phyloP scores from a whole-genome alignment of 1,284 basidiomycete genomes.

The Trichosporon sp. region DNA sequence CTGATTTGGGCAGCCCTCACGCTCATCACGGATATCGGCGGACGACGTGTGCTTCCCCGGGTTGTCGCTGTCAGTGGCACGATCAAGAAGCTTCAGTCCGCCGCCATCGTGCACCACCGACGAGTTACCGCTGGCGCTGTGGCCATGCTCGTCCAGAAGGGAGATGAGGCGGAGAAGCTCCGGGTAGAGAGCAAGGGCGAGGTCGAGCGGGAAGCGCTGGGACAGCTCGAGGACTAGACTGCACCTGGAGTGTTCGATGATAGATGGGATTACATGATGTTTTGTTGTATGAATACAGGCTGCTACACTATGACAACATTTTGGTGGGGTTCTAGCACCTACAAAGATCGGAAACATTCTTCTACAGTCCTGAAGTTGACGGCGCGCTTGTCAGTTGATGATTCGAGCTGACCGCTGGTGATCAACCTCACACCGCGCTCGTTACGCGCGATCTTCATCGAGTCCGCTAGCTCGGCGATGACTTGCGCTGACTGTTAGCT shows the following conservation, averaged over 20 bases:
- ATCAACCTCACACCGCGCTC: conserved; percentile 14
- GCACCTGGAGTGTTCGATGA: neutral
- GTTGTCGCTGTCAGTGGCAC: conserved; percentile 43
- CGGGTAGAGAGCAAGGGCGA: conserved; percentile 9
- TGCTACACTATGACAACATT: neutral
- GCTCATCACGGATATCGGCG: conserved; percentile 23
- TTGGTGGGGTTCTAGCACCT: neutral
- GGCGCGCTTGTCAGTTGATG: conserved; percentile 5
- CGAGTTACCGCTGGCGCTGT: conserved; percentile 24
- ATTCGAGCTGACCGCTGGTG: conserved; percentile 3
- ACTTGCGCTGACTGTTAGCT: conserved; percentile 6
- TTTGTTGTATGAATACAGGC: conserved; percentile 17
- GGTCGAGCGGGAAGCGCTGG: conserved; percentile 13
- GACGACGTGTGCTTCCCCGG: conserved; percentile 28
- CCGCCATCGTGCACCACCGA: conserved; percentile 40
- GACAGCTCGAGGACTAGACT: conserved; percentile 12
- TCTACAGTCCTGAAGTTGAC: conserved; percentile 9
- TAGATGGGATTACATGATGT: neutral
- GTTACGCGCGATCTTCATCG: conserved; percentile 18
- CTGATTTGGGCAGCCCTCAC: conserved; percentile 31
- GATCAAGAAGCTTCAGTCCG: conserved; percentile 41
- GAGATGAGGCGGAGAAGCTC: conserved; percentile 16
- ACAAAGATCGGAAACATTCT: conserved; percentile 10
- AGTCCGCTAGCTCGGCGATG: conserved; percentile 7
- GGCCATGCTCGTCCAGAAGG: conserved; percentile 16